Evolutionary conservation across 768 basidiomycete genomes (phyloP), one percentile per base, ranked within the genome.

Genomic region (Sarcodon sp.): DNA sequence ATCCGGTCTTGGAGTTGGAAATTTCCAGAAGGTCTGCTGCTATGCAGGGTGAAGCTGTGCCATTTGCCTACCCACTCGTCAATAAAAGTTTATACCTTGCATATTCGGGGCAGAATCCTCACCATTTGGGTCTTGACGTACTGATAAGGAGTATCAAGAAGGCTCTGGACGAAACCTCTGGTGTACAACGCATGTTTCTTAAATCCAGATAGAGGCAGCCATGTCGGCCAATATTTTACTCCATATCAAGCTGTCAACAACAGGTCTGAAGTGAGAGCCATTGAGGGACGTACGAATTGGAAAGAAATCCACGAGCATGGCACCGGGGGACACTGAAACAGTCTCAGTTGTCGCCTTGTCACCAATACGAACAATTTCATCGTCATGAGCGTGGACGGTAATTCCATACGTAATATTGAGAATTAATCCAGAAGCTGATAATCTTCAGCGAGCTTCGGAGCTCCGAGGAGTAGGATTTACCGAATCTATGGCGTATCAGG

Each of bases 181-280:
- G 52, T 56, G 4, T 36, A 38, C 2, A n/a, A 9, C 1, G 54
- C 57, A 35, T 58, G 50, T n/a, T 48, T 38, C 43, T 62, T 62
- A 54, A 59, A 67, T 6, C 43, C 53, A 0, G 63, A 54, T 1
- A 63, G 64, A 0, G 66, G 66, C 15, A 68, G 49, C 64, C 66
- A 65, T 10, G 37, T 43, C 3, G 66, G 66, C 1, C 62, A 41
- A 47, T 54, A 54, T 31, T 39, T 47, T 9, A 65, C 62, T 63
- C 11, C 9, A 34, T 16, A 45, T 4, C 9, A 3, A 49, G 21
- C 16, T 41, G 8, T 41, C 18, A 6, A 36, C 34, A 3, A 33
- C 27, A 7, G 33, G 33, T 12, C 16, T 33, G 33, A 15, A 44
- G 35, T 27, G n/a, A 9, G 13, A 41, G 13, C 37, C 12, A 13